Evolutionary conservation across 2,329 filamentous ascomycete species (phyloP).

Genomic region (Trichoderma atrobrunneum): DNA sequence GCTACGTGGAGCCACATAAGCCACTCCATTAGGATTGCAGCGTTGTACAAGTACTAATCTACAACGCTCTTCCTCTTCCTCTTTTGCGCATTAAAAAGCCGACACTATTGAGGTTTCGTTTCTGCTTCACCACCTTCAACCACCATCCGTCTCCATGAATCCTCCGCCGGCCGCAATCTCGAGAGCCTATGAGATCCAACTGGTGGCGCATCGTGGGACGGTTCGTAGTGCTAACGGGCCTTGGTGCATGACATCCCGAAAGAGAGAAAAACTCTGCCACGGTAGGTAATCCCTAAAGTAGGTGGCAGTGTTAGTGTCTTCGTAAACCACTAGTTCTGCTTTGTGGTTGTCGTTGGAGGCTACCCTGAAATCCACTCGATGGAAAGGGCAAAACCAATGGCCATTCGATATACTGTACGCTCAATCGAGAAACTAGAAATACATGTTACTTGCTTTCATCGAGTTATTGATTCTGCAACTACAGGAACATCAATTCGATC

Average conservation of each 20-base stretch:
- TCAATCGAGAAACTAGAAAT: neutral
- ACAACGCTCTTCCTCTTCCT: neutral
- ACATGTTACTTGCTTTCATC: neutral
- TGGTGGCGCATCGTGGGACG: neutral
- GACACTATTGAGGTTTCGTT: neutral
- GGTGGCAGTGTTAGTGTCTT: neutral
- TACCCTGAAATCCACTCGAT: neutral
- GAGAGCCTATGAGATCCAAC: neutral
- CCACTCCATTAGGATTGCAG: neutral
- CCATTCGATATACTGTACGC: neutral
- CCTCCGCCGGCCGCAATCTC: neutral
- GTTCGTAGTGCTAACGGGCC: neutral
- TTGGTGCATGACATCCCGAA: neutral
- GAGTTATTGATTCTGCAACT: neutral
- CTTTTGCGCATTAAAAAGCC: neutral
- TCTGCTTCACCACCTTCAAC: neutral
- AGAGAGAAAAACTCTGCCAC: neutral
- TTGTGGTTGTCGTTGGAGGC: neutral
- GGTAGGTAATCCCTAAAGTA: neutral
- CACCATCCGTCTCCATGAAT: neutral
- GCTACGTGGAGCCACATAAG: neutral
- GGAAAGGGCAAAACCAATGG: neutral
- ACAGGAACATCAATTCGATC: neutral
- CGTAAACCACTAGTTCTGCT: neutral
- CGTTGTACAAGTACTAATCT: neutral